Percentiles rank a stretch among this genome's conserved stretches.
phyloP scores from a whole-genome alignment of 805 yeast genomes.

The Nakazawaea ambrosiae region DNA sequence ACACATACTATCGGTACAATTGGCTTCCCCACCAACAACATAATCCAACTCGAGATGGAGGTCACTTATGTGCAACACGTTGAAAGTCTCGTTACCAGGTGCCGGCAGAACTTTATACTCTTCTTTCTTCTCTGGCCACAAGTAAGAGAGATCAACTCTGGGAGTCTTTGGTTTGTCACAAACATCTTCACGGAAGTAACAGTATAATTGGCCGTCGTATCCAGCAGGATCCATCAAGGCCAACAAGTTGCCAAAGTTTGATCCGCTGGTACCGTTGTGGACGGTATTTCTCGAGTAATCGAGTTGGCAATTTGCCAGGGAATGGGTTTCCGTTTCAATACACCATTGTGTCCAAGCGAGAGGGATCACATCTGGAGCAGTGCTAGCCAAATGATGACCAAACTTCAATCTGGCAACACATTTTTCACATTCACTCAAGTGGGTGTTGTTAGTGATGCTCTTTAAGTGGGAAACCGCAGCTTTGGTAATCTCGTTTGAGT shows the following conservation, averaged over 20 bases:
- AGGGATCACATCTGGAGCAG: slow-evolving; percentile 34
- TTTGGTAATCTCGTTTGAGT: not conserved
- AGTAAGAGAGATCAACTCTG: slow-evolving; percentile 31
- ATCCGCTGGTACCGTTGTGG: slow-evolving; percentile 28
- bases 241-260: slow-evolving; percentile 45
- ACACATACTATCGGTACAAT: slow-evolving; percentile 50
- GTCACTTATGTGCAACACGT: slow-evolving; percentile 61
- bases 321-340: slow-evolving; percentile 22
- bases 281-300: slow-evolving; percentile 31
- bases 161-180: slow-evolving; percentile 53
- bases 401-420: slow-evolving; percentile 28
- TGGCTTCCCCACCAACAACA: slow-evolving; percentile 46
- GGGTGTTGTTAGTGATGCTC: slow-evolving; percentile 10
- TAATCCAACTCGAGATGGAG: slow-evolving; percentile 56
- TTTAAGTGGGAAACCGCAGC: not conserved
- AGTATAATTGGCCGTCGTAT: slow-evolving; percentile 54
- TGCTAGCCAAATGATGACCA: slow-evolving; percentile 30
- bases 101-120: slow-evolving; percentile 38
- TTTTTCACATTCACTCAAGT: slow-evolving; percentile 21
- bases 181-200: slow-evolving; percentile 42
- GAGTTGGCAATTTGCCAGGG: slow-evolving; percentile 21
- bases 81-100: slow-evolving; percentile 34
- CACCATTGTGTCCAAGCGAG: slow-evolving; percentile 37
- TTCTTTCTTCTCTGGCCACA: slow-evolving; percentile 39
- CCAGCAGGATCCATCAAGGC: slow-evolving; percentile 44